A percentile compares a stretch with the other conserved stretches of the same genome.
Evolutionary conservation across 2,329 filamentous ascomycete genomes (phyloP).

Genomic region (Arthrobotrys conoides): DNA sequence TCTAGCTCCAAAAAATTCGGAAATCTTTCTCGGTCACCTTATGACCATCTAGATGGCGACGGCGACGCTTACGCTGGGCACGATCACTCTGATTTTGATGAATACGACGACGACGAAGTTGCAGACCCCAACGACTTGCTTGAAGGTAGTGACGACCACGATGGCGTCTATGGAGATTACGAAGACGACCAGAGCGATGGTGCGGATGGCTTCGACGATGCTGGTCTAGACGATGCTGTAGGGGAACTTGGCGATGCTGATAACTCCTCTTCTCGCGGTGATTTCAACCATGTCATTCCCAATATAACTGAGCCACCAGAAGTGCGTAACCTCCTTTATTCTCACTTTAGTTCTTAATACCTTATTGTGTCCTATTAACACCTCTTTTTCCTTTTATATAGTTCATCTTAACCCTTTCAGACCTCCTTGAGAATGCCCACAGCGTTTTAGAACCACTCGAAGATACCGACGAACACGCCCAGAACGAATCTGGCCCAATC

Average conservation of each 20-base stretch:
- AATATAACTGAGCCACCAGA: conserved; percentile 56
- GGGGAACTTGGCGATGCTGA: conserved; percentile 14
- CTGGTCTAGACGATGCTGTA: conserved; percentile 17
- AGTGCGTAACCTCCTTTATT: not conserved
- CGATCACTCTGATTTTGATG: conserved; percentile 41
- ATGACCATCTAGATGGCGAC: conserved; percentile 29
- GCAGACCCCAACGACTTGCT: conserved; percentile 21
- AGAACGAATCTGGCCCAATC: conserved; percentile 35
- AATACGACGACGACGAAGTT: conserved; percentile 45
- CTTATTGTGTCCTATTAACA: not conserved
- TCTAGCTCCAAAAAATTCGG: conserved; percentile 30
- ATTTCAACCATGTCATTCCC: conserved; percentile 2
- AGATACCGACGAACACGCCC: conserved; percentile 31
- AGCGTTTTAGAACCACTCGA: conserved; percentile 45
- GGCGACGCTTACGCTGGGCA: conserved; percentile 1
- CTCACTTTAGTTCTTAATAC: not conserved
- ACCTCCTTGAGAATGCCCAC: conserved; percentile 46
- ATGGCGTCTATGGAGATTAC: conserved; percentile 23
- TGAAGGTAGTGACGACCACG: conserved; percentile 9
- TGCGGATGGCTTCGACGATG: conserved; percentile 15
- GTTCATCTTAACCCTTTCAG: conserved; percentile 54
- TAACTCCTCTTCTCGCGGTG: not conserved
- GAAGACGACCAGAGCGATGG: conserved; percentile 34
- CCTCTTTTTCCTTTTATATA: conserved; percentile 1
- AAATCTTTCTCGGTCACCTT: conserved; percentile 36